A percentile compares a stretch with the other conserved stretches of the same genome.
Conservation (phyloP, 2,329 filamentous ascomycete genomes). For the Arthrocladium fulminans region DNA sequence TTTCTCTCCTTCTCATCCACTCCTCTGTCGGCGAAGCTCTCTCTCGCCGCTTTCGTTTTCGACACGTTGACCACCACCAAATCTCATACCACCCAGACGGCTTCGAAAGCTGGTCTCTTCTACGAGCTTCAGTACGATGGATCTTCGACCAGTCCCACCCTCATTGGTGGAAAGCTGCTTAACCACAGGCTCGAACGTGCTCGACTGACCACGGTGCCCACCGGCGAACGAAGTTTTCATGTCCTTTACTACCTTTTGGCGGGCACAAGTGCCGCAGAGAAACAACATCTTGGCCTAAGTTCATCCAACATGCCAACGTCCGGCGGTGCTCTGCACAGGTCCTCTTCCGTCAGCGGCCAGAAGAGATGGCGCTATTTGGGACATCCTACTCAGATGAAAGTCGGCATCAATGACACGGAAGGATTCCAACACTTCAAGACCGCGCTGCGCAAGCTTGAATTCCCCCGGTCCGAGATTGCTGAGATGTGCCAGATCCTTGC, state of each 20-base stretch:
- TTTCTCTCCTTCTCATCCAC: slow-evolving; percentile 85
- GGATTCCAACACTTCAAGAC: slow-evolving; percentile 98
- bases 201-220: slow-evolving; percentile 82
- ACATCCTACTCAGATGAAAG: slow-evolving; percentile 91
- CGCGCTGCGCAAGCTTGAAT: slow-evolving; percentile 85
- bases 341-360: slow-evolving; percentile 47
- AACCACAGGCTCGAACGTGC: slow-evolving; percentile 90
- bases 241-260: slow-evolving; percentile 81
- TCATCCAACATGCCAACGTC: slow-evolving; percentile 32
- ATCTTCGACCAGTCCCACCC: slow-evolving; percentile 69
- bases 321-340: slow-evolving; percentile 40
- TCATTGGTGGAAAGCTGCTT: slow-evolving; percentile 89
- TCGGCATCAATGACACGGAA: slow-evolving; percentile 90
- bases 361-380: slow-evolving; percentile 95
- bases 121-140: slow-evolving; percentile 97
- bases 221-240: slow-evolving; percentile 94
- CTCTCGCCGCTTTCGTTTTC: slow-evolving; percentile 88
- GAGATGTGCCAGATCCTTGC: slow-evolving; percentile 94
- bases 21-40: slow-evolving; percentile 82
- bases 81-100: slow-evolving; percentile 86
- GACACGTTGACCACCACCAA: slow-evolving; percentile 96
- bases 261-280: slow-evolving; percentile 84
- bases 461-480: slow-evolving; percentile 84
- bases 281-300: slow-evolving; percentile 67
- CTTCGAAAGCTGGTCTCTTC: slow-evolving; percentile 90